phyloP scores from a whole-genome alignment of 208 protist genomes.

The Trypanosoma avium region DNA sequence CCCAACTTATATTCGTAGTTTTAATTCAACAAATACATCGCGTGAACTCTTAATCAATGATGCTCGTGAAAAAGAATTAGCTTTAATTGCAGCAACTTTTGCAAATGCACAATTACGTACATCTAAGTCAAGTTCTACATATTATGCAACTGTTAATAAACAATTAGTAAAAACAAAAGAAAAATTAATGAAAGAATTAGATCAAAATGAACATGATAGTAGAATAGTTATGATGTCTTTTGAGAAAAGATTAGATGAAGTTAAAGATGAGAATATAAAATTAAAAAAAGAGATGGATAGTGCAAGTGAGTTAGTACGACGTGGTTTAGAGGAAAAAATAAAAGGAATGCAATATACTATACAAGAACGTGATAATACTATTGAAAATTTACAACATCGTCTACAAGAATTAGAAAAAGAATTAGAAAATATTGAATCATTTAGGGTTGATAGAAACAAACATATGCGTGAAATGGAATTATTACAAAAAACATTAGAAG shows the following conservation, averaged over 20 bases:
- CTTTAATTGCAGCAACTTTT: slow-evolving; percentile 27
- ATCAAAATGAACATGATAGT: slow-evolving; percentile 8
- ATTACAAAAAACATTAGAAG: slow-evolving; percentile 31
- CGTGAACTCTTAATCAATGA: background rate
- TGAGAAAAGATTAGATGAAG: background rate
- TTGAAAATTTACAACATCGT: slow-evolving; percentile 50
- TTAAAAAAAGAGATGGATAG: background rate
- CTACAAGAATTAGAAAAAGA: slow-evolving; percentile 56
- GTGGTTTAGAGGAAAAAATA: slow-evolving; percentile 12
- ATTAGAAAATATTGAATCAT: slow-evolving; percentile 47
- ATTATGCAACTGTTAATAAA: slow-evolving; percentile 9
- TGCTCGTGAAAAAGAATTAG: slow-evolving; percentile 11
- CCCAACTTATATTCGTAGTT: no score
- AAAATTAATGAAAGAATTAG: slow-evolving; percentile 14
- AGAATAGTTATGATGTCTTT: slow-evolving; percentile 6
- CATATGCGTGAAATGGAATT: slow-evolving; percentile 46
- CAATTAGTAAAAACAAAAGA: background rate
- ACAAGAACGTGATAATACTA: slow-evolving; percentile 36
- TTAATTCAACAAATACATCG: background rate
- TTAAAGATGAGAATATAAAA: background rate
- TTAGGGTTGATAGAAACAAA: slow-evolving; percentile 52
- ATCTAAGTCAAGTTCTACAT: slow-evolving; percentile 1
- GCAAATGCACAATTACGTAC: slow-evolving; percentile 29
- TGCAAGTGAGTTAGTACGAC: background rate
- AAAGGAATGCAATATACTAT: slow-evolving; percentile 23